Evolutionary conservation across 164 flowering plant genomes (phyloP).

Genomic region (Chimonanthus praecox): DNA sequence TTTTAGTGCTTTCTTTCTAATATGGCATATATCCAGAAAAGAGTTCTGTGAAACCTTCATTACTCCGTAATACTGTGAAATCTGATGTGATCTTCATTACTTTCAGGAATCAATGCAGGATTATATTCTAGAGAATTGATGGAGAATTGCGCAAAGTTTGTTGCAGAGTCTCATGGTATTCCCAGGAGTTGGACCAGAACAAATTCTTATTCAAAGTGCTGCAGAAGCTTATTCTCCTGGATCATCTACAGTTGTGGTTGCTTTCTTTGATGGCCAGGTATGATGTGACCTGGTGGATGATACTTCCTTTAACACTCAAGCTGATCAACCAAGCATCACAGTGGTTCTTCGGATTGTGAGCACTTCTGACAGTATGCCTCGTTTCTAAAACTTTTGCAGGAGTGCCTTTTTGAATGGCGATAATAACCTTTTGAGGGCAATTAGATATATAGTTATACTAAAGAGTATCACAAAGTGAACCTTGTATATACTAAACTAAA

Average conservation of each 20-base stretch:
- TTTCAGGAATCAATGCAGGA: constrained; percentile 58
- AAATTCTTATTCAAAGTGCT: constrained; percentile 50
- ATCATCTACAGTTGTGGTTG: constrained; percentile 68
- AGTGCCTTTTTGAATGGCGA: not conserved
- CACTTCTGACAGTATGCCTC: not conserved
- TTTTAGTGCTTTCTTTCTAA: not conserved
- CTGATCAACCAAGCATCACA: not conserved
- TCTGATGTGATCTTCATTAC: not conserved
- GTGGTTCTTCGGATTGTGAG: not conserved
- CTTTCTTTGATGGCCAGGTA: constrained; percentile 77
- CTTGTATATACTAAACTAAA: not conserved
- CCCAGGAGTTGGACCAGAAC: constrained; percentile 28
- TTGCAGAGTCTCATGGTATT: constrained; percentile 25
- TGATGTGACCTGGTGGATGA: not conserved
- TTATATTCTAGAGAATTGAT: constrained; percentile 60
- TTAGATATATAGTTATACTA: not conserved
- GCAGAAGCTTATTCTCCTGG: constrained; percentile 50
- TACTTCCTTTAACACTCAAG: not conserved
- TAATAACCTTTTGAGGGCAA: not conserved
- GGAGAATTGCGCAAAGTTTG: constrained; percentile 49
- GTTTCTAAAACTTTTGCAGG: not conserved
- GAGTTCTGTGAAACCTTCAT: not conserved
- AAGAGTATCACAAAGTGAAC: not conserved
- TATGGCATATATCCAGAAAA: not conserved
- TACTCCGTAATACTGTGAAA: not conserved